Evolutionary conservation across 495 filamentous ascomycete genomes (phyloP).

Genomic region (Eremomyces bilateralis): DNA sequence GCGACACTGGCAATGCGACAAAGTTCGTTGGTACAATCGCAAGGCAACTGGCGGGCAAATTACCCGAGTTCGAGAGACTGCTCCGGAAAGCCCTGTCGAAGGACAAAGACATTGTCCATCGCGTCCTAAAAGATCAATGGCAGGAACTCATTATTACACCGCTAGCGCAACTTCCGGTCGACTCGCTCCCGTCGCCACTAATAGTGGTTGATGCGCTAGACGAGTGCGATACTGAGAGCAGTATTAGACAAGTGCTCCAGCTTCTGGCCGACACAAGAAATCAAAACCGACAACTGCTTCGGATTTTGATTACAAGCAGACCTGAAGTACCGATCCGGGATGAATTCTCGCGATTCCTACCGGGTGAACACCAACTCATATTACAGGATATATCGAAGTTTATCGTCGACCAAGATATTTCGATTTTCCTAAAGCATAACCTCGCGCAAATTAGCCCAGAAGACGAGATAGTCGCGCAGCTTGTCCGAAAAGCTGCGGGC

Average conservation of each 20-base stretch:
- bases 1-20: conserved; percentile 20
- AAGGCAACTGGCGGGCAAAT: conserved; percentile 18
- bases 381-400: conserved; percentile 10
- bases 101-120: conserved; percentile 5
- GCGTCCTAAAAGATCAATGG: conserved; percentile 26
- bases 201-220: conserved; percentile 11
- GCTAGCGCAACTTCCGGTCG: conserved; percentile 1
- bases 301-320: conserved; percentile 2
- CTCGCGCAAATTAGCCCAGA: neutral
- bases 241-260: conserved; percentile 8
- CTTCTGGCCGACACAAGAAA: conserved; percentile 9
- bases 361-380: conserved; percentile 5
- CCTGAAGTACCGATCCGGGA: conserved; percentile 13
- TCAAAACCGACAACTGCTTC: neutral
- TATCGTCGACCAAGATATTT: conserved; percentile 8
- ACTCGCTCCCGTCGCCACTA: neutral
- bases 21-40: conserved; percentile 27
- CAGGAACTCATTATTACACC: conserved; percentile 26
- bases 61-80: conserved; percentile 10
- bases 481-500: no score
- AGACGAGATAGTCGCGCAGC: neutral
- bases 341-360: no score
- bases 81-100: conserved; percentile 20
- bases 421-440: neutral
- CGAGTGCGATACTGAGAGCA: conserved; percentile 10